Conservation (phyloP, 371 early-diverging fungal species). For the Lichtheimia hyalospora region DNA sequence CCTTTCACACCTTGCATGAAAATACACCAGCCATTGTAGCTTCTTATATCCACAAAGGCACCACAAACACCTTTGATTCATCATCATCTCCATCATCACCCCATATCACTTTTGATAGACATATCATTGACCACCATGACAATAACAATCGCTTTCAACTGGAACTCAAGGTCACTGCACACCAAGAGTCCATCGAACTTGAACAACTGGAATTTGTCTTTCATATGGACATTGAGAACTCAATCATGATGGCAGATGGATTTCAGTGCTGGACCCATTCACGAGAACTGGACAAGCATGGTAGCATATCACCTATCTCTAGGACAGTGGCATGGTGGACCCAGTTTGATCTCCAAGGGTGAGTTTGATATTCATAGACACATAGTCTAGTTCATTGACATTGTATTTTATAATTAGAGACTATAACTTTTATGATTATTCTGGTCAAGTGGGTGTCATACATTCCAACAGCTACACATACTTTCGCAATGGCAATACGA, state of each 20-base stretch:
- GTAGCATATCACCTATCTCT: conserved; percentile 20
- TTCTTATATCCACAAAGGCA: conserved; percentile 5
- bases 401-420: conserved; percentile 15
- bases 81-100: background rate
- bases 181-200: conserved; percentile 5
- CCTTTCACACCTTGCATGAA: background rate
- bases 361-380: background rate
- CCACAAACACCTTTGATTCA: background rate
- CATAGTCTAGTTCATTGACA: conserved; percentile 12
- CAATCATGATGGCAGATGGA: conserved; percentile 40
- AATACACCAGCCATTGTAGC: background rate
- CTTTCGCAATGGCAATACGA: conserved; percentile 21
- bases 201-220: conserved; percentile 17
- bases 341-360: conserved; percentile 36
- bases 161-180: conserved; percentile 3
- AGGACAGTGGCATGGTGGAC: conserved; percentile 36
- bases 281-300: conserved; percentile 28
- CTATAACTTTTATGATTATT: conserved; percentile 36
- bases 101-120: background rate
- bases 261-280: conserved; percentile 48
- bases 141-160: conserved; percentile 10
- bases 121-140: background rate
- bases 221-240: conserved; percentile 18
- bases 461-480: conserved; percentile 42
- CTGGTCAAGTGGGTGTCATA: conserved; percentile 30